A percentile compares a stretch with the other conserved stretches of the same genome.
Conservation (phyloP, 495 filamentous ascomycete species). For the Penicillium pulvis region DNA sequence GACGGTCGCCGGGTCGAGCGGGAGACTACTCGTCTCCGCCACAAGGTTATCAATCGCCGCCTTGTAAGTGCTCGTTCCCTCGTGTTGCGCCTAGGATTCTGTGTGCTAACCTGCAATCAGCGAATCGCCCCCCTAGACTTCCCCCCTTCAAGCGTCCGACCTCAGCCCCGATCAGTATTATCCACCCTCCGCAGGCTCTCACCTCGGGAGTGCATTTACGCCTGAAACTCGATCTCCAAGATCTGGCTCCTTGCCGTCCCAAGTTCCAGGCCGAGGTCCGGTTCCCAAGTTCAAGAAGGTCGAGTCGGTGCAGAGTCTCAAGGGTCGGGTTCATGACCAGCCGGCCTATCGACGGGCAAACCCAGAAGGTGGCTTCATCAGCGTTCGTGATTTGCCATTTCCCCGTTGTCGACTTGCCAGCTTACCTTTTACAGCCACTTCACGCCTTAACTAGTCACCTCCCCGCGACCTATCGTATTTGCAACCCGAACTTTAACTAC, state of each 20-base stretch:
- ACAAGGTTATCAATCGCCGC: constrained; percentile 66
- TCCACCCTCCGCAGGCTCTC: constrained; percentile 65
- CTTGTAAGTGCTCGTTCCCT: constrained; percentile 45
- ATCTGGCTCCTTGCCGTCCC: constrained; percentile 43
- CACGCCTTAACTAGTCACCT: constrained; percentile 95
- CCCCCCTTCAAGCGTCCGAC: constrained; percentile 69
- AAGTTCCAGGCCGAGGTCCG: constrained; percentile 62
- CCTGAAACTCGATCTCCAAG: constrained; percentile 76
- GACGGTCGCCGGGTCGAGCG: constrained; percentile 60
- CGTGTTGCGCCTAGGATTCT: background rate
- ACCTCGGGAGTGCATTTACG: constrained; percentile 71
- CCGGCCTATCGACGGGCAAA: constrained; percentile 91
- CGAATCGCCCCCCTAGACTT: constrained; percentile 50
- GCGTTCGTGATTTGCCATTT: constrained; percentile 60
- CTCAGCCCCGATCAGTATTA: constrained; percentile 67
- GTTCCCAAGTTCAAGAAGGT: constrained; percentile 87
- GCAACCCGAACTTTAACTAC: constrained; percentile 98
- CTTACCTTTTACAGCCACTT: constrained; percentile 64
- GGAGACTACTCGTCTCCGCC: constrained; percentile 61
- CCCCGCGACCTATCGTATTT: constrained; percentile 95
- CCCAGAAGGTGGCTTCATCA: constrained; percentile 98
- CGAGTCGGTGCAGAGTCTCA: constrained; percentile 69
- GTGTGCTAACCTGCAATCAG: constrained; percentile 15
- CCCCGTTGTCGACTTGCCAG: constrained; percentile 1
- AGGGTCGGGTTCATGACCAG: constrained; percentile 80